Percentiles rank a stretch among this genome's conserved stretches.
These are phyloP conservation scores for Fusarium pseudograminearum DNA, from an alignment of 2,329 filamentous ascomycete genomes.

Conservation along the genomic window DNA sequence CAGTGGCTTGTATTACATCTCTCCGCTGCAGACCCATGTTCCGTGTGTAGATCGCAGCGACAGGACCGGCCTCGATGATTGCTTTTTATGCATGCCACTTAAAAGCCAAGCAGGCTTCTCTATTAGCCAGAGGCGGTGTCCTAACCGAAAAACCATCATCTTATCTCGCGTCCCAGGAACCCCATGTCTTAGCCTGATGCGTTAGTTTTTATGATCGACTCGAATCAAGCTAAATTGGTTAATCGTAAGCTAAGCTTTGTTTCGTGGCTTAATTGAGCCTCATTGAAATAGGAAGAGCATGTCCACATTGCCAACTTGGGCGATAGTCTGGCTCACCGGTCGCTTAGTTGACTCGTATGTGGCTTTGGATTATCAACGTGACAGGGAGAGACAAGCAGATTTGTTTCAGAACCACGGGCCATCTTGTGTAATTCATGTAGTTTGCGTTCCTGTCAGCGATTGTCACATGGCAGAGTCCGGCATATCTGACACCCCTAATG, in stretches of 20 bases:
- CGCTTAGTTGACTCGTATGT: background rate
- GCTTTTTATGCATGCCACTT: background rate
- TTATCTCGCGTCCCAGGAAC: background rate
- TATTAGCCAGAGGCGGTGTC: background rate
- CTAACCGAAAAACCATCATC: background rate
- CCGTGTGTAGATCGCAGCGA: background rate
- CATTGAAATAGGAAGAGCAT: background rate
- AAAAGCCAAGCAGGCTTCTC: background rate
- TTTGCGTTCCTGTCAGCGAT: no score
- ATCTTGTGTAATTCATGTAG: background rate
- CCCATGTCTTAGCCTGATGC: slow-evolving; percentile 2
- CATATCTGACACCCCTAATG: background rate
- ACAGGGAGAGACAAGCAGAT: background rate
- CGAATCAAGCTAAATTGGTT: background rate
- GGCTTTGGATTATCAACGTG: background rate
- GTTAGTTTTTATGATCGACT: background rate
- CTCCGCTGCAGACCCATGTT: background rate
- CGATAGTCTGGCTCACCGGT: background rate
- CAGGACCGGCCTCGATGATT: background rate
- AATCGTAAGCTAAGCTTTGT: background rate
- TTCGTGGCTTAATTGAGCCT: background rate
- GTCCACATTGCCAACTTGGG: background rate
- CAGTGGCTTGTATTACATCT: background rate
- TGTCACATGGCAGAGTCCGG: background rate
- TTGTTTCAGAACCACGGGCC: background rate